phyloP scores from a whole-genome alignment of 352 stramenopile species.

The Labyrinthula sp. region DNA sequence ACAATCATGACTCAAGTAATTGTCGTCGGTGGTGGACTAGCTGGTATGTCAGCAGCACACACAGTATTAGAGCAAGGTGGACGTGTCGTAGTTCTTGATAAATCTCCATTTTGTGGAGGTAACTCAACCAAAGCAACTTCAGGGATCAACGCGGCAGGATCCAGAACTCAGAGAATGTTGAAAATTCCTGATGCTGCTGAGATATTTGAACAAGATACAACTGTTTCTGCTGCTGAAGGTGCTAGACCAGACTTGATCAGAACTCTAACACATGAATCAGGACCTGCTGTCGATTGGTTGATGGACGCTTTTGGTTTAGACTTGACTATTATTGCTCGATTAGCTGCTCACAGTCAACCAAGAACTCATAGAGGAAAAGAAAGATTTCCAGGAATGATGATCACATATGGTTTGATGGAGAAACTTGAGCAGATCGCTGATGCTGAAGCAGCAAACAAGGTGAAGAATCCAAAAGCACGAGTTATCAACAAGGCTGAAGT shows the following conservation, averaged over 20 bases:
- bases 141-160: constrained; percentile 56
- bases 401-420: constrained; percentile 30
- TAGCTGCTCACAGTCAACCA: constrained; percentile 17
- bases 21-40: constrained; percentile 18
- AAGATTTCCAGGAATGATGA: constrained; percentile 27
- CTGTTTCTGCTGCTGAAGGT: constrained; percentile 17
- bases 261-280: constrained; percentile 20
- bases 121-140: constrained; percentile 68
- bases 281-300: constrained; percentile 23
- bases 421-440: constrained; percentile 18
- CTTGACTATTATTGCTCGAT: constrained; percentile 18
- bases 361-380: constrained; percentile 27
- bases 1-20: constrained; percentile 22
- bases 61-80: constrained; percentile 21
- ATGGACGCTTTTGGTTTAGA: constrained; percentile 24
- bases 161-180: constrained; percentile 11
- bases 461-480: constrained; percentile 3
- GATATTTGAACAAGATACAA: constrained; percentile 26
- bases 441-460: too few relatives aligned
- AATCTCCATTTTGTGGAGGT: constrained; percentile 53
- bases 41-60: constrained; percentile 25
- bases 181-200: constrained; percentile 14
- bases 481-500: constrained; percentile 28
- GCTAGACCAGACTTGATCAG: constrained; percentile 20
- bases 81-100: constrained; percentile 56